Conservation (phyloP, 257 asterid species). For the Anisodus acutangulus region DNA sequence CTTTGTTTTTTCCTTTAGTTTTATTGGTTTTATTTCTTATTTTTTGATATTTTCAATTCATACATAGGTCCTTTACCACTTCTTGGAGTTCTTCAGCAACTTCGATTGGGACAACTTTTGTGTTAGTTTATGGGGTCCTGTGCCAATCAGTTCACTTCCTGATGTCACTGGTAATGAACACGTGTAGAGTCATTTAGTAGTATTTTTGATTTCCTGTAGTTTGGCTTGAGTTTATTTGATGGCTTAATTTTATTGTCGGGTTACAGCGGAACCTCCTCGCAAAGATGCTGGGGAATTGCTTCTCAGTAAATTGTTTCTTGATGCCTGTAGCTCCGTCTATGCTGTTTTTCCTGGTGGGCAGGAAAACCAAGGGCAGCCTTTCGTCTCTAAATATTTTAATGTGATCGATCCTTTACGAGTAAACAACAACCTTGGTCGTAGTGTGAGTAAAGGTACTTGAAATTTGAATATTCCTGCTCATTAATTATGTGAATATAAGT, state of each 20-base stretch:
- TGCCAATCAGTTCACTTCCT: slow-evolving; percentile 79
- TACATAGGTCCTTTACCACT: slow-evolving; percentile 80
- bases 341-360: slow-evolving; percentile 90
- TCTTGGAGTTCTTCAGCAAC: slow-evolving; percentile 92
- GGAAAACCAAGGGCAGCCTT: slow-evolving; percentile 85
- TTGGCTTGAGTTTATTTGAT: slow-evolving; percentile 24
- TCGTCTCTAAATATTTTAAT: slow-evolving; percentile 88
- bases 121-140: slow-evolving; percentile 98
- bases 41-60: not conserved
- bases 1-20: slow-evolving; percentile 27
- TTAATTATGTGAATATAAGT: not conserved
- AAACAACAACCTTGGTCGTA: slow-evolving; percentile 98
- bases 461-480: slow-evolving; percentile 17
- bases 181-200: not conserved
- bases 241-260: slow-evolving; percentile 11
- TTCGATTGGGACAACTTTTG: slow-evolving; percentile 95
- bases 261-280: slow-evolving; percentile 86
- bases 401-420: slow-evolving; percentile 97
- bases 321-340: slow-evolving; percentile 86
- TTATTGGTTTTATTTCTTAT: slow-evolving; percentile 33
- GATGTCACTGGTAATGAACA: slow-evolving; percentile 72
- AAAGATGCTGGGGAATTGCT: slow-evolving; percentile 86
- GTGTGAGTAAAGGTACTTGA: slow-evolving; percentile 93
- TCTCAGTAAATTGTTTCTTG: slow-evolving; percentile 90
- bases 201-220: not conserved